phyloP scores from a whole-genome alignment of 179 eudicot genomes.

The Spergularia azorica region DNA sequence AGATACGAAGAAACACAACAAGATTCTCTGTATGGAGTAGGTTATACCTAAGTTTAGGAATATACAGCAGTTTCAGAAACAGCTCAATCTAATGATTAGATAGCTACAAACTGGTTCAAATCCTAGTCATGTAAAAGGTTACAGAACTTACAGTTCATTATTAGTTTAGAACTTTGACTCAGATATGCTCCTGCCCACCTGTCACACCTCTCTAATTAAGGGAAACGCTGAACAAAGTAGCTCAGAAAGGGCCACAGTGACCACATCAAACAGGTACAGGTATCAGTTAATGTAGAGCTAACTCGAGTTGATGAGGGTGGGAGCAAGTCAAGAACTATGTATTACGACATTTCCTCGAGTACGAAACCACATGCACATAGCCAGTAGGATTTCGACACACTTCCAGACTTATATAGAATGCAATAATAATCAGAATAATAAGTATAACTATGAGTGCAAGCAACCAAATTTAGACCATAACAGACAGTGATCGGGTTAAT shows the following conservation, averaged over 20 bases:
- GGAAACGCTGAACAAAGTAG: background rate
- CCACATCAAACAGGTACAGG: background rate
- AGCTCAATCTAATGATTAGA: constrained; percentile 5
- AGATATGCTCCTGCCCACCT: background rate
- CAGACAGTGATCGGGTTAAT: too few relatives aligned
- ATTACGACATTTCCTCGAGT: background rate
- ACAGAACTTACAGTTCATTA: background rate
- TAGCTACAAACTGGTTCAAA: constrained; percentile 4
- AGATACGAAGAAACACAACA: background rate
- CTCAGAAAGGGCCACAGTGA: background rate
- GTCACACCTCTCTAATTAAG: background rate
- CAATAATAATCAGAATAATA: too few relatives aligned
- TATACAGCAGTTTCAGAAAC: constrained; percentile 3
- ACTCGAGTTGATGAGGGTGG: background rate
- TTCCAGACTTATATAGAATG: background rate
- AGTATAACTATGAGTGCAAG: too few relatives aligned
- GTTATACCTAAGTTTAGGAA: constrained; percentile 9
- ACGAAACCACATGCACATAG: background rate
- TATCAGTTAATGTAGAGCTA: background rate
- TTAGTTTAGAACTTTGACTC: constrained; percentile 2
- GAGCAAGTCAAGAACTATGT: background rate
- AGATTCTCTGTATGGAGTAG: background rate
- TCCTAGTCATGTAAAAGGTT: constrained; percentile 8
- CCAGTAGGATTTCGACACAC: background rate
- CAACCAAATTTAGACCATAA: too few relatives aligned